Conservation (phyloP, 768 basidiomycete genomes). For the Lactarius tabidus region DNA sequence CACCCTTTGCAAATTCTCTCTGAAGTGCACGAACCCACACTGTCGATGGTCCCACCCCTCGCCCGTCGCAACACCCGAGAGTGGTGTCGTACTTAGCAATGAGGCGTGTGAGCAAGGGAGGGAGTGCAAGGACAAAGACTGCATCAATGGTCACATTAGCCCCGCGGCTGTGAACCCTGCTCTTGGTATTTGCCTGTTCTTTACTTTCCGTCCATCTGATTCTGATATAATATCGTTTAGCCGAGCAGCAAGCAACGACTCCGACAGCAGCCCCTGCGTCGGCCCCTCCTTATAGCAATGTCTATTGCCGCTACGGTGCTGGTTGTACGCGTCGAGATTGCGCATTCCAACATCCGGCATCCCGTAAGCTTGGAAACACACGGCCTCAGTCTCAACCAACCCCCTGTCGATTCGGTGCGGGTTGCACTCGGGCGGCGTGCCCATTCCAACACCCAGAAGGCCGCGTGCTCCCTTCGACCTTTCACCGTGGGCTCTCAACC, state of each 20-base stretch:
- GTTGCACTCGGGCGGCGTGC: conserved; percentile 70
- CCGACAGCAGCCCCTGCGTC: conserved; percentile 37
- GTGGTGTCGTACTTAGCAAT: conserved; percentile 90
- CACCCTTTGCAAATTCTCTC: conserved; percentile 88
- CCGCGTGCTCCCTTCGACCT: conserved; percentile 71
- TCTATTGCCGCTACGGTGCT: conserved; percentile 76
- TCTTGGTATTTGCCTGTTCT: conserved; percentile 42
- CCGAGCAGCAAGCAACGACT: conserved; percentile 19
- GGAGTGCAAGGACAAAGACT: conserved; percentile 91
- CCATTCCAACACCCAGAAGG: conserved; percentile 86
- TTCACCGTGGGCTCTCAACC: conserved; percentile 72
- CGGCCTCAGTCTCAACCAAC: conserved; percentile 18
- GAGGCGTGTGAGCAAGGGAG: conserved; percentile 89
- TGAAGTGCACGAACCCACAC: conserved; percentile 85
- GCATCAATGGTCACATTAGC: conserved; percentile 86
- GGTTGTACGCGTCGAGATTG: conserved; percentile 84
- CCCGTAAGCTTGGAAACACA: conserved; percentile 13
- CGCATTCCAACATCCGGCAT: conserved; percentile 48
- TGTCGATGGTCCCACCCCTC: conserved; percentile 95
- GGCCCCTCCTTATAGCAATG: conserved; percentile 33
- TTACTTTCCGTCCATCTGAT: neutral
- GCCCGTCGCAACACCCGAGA: conserved; percentile 93
- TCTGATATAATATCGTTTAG: conserved; percentile 9
- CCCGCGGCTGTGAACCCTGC: conserved; percentile 68
- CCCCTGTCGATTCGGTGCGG: conserved; percentile 77